A percentile compares a stretch with the other conserved stretches of the same genome.
Conservation (phyloP, 257 asterid genomes). For the Solanum corneliomulleri region DNA sequence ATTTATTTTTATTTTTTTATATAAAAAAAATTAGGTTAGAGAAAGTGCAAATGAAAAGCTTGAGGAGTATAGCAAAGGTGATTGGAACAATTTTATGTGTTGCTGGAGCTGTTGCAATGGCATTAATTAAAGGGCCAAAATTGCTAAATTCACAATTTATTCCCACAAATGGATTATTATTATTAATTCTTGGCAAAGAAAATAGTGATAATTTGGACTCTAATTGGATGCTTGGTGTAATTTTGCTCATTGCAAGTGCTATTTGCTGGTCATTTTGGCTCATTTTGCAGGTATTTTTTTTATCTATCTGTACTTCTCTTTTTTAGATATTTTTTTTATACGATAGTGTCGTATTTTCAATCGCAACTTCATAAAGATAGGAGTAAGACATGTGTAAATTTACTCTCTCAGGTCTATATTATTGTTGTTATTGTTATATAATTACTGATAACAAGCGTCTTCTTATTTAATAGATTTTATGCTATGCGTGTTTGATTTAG, state of each 20-base stretch:
- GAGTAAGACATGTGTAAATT: background rate
- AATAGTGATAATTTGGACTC: background rate
- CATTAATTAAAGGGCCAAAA: constrained; percentile 61
- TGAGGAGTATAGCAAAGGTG: constrained; percentile 42
- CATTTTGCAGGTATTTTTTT: constrained; percentile 27
- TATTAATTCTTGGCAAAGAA: background rate
- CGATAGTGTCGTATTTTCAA: background rate
- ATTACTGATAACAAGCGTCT: background rate
- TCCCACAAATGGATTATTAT: background rate
- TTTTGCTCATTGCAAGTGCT: constrained; percentile 36
- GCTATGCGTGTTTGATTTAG: background rate
- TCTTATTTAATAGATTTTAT: background rate
- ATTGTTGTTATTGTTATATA: background rate
- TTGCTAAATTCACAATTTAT: constrained; percentile 36
- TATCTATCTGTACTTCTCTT: no score
- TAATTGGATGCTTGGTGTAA: constrained; percentile 57
- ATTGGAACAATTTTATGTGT: constrained; percentile 51
- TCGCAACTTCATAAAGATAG: background rate
- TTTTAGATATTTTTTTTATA: background rate
- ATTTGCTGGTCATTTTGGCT: constrained; percentile 54
- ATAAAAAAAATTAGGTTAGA: constrained; percentile 29
- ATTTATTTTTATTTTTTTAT: background rate
- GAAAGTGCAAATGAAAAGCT: constrained; percentile 27
- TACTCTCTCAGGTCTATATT: background rate
- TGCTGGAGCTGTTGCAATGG: constrained; percentile 54